These are phyloP conservation scores for Colletotrichum sp. DNA, from an alignment of 2,329 filamentous ascomycete genomes.

Conservation along the genomic window DNA sequence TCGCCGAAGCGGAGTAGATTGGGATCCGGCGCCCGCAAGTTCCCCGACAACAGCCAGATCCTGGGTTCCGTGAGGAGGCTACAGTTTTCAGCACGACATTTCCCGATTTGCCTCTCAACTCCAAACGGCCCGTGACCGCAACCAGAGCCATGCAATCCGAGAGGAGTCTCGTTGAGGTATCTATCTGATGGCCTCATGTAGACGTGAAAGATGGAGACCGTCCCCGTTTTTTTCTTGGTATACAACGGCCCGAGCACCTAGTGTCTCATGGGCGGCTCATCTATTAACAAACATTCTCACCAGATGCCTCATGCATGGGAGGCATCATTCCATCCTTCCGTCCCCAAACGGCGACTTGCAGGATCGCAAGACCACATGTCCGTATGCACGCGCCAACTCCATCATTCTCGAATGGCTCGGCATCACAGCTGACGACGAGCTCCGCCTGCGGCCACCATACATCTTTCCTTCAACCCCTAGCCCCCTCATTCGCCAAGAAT, in stretches of 20 bases:
- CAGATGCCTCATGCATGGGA: neutral
- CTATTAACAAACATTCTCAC: neutral
- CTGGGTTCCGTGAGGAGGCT: neutral
- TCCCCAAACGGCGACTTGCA: neutral
- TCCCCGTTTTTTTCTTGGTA: neutral
- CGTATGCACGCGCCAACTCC: neutral
- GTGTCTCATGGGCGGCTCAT: conserved; percentile 4
- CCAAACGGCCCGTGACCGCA: neutral
- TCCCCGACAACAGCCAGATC: neutral
- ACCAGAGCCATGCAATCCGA: neutral
- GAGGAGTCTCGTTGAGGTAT: neutral
- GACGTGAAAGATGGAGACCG: neutral
- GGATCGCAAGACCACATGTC: neutral
- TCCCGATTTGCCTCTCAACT: neutral
- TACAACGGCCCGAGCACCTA: neutral
- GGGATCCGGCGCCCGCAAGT: neutral
- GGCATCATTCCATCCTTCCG: neutral
- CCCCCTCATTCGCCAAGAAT: conserved; percentile 66
- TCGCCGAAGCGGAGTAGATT: neutral
- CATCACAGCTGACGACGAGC: neutral
- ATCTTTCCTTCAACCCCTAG: neutral
- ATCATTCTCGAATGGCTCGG: neutral
- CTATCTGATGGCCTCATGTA: neutral
- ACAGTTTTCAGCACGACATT: neutral
- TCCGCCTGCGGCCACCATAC: neutral